Base-by-base conservation (phyloP, 164 flowering plant genomes). In the Tetracentron sinense region DNA sequence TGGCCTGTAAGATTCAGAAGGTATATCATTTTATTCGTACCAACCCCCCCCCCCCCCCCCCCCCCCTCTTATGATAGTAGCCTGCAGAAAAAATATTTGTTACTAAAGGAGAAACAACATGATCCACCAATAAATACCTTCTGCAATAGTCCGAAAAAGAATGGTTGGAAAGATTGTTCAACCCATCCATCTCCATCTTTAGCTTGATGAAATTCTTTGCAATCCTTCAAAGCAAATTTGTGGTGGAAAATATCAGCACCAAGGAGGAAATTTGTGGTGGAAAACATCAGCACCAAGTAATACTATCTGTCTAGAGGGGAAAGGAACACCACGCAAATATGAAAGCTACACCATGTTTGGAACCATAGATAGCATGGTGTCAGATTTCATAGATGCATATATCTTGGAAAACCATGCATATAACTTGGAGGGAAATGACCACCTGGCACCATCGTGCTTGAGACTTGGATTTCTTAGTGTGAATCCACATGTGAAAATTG, bases 141-240 rank as follows among this genome's bases (percentile, higher is more conserved):
- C 66, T 89, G 97, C 69, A 94, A 57, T 61, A 92, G 61, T 44
- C 97, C 99, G 55, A 94, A 87, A 30, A 92, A 59, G 59, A 94
- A 72, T 15, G 97, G 96, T 29, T 84, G 86, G 3, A 81, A 81
- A 56, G 89, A 83, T 69, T 94, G 99, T 68, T 94, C 99, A 56
- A 94, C 89, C 99, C 99, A 94, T 64, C 99, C 99, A 81, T 94
- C 99, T 25, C 99, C 99, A 72, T 94, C 97, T 80, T 89, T 94
- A 53, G 99, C 96, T 68, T 63, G 96, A 75, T 94, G 99, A 69
- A 81, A 92, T 50, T 92, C 94, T 64, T 84, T 79, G 80, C 99
- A 94, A 59, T 94, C 99, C 99, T 94, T 72, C 72, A 77, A 72
- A 74, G 22, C 10, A 4, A 64, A 76, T 65, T 31, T 53, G 49